Base-by-base conservation (phyloP, 73 alveolate species). In the Tetrahymena borealis region DNA sequence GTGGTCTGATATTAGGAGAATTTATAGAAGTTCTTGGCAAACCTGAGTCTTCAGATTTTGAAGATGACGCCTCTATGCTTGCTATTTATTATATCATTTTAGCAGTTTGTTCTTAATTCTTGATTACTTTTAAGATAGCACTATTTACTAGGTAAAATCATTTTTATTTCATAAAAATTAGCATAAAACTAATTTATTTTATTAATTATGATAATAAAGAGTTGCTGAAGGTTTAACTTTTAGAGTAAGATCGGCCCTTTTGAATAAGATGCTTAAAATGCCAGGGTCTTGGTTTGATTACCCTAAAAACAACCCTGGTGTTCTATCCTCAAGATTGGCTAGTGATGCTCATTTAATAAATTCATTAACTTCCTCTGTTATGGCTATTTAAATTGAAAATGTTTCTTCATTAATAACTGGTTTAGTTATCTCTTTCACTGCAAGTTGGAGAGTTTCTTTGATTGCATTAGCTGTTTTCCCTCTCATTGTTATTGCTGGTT, bases 381-480 rank as follows among this genome's bases (percentile, higher is more conserved):
- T 92, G 18, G 92, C 85, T 11, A 40, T 92, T 37, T 36, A 92
- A 38, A 60, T 79, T 20, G n/a, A 77, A 36, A 78, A 92, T 39
- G 33, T 38, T 36, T 36, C 95, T 28, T 39, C 95, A n/a, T 38
- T 92, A 11, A 36, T 92, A 0, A 41, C 78, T 4, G 95, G 95
- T n/a, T 39, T 92, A 10, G 60, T 79, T n/a, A 20, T 92, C 20
- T 85, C 95, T 36, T 92, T 92, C 31, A 37, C 36, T 32, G 33
- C 78, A n/a, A 33, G 90, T 37, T 92, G 95, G 95, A 42, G 78
- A 92, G 60, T 92, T 16, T 40, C 95, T 13, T 39, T 92, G 39
- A 37, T 92, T 16, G 93, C 95, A n/a, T 16, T 92, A 8, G 92
- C 92, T 13, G 32, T 78, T 32, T 60, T 60, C 42, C 95, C 95